Percentiles rank a stretch among this genome's conserved stretches.
Conservation (phyloP, 805 yeast species). For the Starmerella floris region DNA sequence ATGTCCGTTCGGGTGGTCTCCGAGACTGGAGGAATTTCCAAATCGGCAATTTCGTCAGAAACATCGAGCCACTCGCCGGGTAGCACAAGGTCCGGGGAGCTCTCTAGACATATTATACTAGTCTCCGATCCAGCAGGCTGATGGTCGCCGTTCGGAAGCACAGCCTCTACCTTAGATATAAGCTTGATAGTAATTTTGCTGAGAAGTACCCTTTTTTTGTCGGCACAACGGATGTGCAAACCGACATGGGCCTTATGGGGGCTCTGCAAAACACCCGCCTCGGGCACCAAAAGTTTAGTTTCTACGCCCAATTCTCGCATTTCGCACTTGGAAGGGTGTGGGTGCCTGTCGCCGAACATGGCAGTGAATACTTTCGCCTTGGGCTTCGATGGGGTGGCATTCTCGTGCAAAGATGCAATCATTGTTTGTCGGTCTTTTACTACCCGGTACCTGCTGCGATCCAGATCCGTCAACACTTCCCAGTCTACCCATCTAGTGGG, state of each 20-base stretch:
- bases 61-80: neutral
- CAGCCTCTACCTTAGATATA: neutral
- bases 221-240: neutral
- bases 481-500: neutral
- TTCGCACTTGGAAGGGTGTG: constrained; percentile 5
- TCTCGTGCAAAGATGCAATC: neutral
- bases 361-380: neutral
- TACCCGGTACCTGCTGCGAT: neutral
- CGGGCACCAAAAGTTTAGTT: constrained; percentile 1
- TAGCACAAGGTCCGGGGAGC: neutral
- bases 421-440: neutral
- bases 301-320: constrained; percentile 3
- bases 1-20: constrained; percentile 2
- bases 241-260: constrained; percentile 8
- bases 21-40: constrained; percentile 8
- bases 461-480: neutral
- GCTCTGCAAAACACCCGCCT: constrained; percentile 8
- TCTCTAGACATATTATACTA: neutral
- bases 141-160: neutral
- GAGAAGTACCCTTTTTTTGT: constrained; percentile 2
- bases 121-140: neutral
- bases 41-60: constrained; percentile 4
- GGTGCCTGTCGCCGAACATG: constrained; percentile 6
- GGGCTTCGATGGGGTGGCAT: constrained; percentile 1
- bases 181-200: constrained; percentile 2